Conservation (phyloP, 2,329 filamentous ascomycete species). For the Sporothrix globosa region DNA sequence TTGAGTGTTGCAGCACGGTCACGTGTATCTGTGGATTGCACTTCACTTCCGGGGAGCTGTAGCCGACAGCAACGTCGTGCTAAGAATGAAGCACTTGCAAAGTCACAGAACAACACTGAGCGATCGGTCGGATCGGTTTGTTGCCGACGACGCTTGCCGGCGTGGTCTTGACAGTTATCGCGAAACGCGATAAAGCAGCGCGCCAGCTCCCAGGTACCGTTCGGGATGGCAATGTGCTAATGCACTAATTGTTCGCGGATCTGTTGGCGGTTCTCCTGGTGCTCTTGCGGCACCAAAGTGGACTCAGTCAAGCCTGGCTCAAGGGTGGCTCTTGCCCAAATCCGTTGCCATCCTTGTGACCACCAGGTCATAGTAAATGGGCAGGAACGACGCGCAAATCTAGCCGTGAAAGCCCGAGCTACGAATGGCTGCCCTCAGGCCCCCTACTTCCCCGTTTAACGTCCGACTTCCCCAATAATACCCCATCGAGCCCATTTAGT, state of each 20-base stretch:
- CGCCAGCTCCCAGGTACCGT: background rate
- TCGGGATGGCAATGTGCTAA: background rate
- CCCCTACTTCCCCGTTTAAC: constrained; percentile 26
- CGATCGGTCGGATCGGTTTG: constrained; percentile 18
- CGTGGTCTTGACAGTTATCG: background rate
- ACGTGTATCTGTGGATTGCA: background rate
- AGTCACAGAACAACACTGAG: background rate
- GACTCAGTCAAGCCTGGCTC: background rate
- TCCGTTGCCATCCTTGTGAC: too few relatives aligned
- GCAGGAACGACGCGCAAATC: background rate
- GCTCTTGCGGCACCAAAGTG: background rate
- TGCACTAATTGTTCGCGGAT: background rate
- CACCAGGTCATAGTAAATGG: too few relatives aligned
- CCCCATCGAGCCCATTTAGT: constrained; percentile 2
- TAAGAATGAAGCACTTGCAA: background rate
- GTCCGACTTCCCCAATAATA: constrained; percentile 27
- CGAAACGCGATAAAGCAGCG: background rate
- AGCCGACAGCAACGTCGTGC: background rate
- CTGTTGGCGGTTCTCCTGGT: background rate
- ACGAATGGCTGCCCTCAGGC: background rate
- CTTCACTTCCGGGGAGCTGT: background rate
- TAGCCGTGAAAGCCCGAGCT: constrained; percentile 9
- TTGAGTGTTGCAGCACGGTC: background rate
- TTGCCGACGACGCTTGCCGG: constrained; percentile 17
- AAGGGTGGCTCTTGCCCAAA: background rate